A percentile compares a stretch with the other conserved stretches of the same genome.
phyloP scores from a whole-genome alignment of 768 basidiomycete species.

The Sporobolomyces pararoseus region DNA sequence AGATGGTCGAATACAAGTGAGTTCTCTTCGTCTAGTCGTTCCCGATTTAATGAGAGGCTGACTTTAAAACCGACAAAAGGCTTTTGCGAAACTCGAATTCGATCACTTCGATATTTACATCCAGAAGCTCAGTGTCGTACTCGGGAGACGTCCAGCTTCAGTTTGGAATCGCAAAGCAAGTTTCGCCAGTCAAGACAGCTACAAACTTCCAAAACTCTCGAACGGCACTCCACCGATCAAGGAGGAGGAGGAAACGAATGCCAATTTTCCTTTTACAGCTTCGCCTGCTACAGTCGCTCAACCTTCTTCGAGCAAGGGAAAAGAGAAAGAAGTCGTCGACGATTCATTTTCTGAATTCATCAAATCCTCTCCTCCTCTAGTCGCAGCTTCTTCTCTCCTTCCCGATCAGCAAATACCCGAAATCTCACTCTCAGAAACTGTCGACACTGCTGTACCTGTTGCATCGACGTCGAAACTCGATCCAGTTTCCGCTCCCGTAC shows the following conservation, averaged over 20 bases:
- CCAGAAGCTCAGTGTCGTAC: constrained; percentile 86
- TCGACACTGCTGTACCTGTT: not conserved
- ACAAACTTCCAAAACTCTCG: constrained; percentile 1
- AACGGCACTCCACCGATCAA: constrained; percentile 14
- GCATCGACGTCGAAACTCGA: constrained; percentile 16
- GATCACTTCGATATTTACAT: constrained; percentile 95
- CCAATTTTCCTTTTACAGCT: not conserved
- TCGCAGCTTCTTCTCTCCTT: not conserved
- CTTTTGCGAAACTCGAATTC: constrained; percentile 90
- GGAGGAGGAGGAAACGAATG: not conserved
- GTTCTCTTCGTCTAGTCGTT: not conserved
- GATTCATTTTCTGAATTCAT: constrained; percentile 25
- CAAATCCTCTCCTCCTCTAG: constrained; percentile 5
- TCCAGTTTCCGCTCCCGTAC: not conserved
- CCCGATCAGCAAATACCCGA: constrained; percentile 1
- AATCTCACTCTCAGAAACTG: not conserved
- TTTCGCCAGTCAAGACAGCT: constrained; percentile 5
- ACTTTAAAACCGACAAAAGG: constrained; percentile 56
- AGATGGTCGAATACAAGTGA: constrained; percentile 26
- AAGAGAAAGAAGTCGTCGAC: constrained; percentile 18
- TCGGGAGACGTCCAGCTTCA: constrained; percentile 70
- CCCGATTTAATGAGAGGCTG: constrained; percentile 45
- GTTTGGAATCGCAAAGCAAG: not conserved
- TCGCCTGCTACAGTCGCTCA: not conserved
- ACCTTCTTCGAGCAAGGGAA: constrained; percentile 1